These are phyloP conservation scores for Exophiala alcalophila DNA, from an alignment of 2,329 filamentous ascomycete genomes.

Conservation along the genomic window DNA sequence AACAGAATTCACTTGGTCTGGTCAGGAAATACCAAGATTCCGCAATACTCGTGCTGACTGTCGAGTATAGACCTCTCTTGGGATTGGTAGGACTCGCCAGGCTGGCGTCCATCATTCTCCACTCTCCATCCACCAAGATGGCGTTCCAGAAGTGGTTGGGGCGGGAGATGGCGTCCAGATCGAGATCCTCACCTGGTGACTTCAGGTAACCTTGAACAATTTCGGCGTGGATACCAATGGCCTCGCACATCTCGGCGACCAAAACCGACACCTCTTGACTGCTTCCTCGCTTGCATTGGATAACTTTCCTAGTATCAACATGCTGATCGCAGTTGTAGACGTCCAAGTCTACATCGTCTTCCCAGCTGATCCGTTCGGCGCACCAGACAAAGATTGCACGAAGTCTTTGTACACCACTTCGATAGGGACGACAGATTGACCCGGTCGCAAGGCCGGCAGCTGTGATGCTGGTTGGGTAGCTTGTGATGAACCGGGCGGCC, in stretches of 20 bases:
- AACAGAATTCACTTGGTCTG: constrained; percentile 84
- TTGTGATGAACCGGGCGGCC: constrained; percentile 85
- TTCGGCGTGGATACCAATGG: constrained; percentile 84
- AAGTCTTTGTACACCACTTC: constrained; percentile 87
- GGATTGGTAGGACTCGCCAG: constrained; percentile 90
- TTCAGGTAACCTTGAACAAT: constrained; percentile 89
- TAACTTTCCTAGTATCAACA: constrained; percentile 75
- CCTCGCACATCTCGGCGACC: constrained; percentile 88
- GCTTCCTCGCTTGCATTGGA: constrained; percentile 79
- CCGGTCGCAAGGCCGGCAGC: constrained; percentile 79
- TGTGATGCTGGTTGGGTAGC: constrained; percentile 76
- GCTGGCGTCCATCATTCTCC: constrained; percentile 94
- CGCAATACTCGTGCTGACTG: constrained; percentile 63
- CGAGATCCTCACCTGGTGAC: constrained; percentile 75
- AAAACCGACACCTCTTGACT: constrained; percentile 85
- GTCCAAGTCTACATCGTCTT: constrained; percentile 85
- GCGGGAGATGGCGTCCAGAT: constrained; percentile 76
- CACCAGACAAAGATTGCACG: constrained; percentile 98
- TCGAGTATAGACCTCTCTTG: constrained; percentile 72
- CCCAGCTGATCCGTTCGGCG: constrained; percentile 90
- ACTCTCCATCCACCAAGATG: constrained; percentile 87
- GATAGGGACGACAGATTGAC: constrained; percentile 89
- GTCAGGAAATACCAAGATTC: constrained; percentile 95
- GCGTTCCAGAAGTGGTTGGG: constrained; percentile 99
- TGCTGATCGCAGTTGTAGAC: constrained; percentile 17